Evolutionary conservation across 352 stramenopile genomes (phyloP), one percentile per base, ranked within the genome.

Genomic region (Pythium aquatile): DNA sequence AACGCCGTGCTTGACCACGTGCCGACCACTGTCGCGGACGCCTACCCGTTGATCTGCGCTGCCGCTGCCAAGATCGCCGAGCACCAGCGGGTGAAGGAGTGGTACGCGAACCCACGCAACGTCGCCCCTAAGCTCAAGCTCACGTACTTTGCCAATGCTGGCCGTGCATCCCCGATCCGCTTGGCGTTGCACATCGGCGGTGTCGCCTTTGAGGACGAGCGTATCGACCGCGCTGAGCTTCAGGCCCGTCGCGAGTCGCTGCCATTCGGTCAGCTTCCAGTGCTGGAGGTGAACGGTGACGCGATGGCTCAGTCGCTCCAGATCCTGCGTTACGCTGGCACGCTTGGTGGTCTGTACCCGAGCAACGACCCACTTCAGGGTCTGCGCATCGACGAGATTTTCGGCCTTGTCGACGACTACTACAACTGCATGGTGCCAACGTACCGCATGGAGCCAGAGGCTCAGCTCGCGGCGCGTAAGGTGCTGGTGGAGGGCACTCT

Each of bases 201-300:
- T 42, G 65, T 94, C 1, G 47, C 68, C 5, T 92, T 91, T 51
- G 70, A 85, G 28, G 82, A 93, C 63, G 71, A 81, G 20, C 77
- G 72, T 30, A 64, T 93, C 17, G 28, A 44, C 24, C 66, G 65
- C 44, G 54, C 42, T 5, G 65, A 85, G 53, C 70, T 76, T 17
- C 55, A 55, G 20, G 40, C 37, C 2, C 55, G 71, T 24, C 79
- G 77, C 26, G 35, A 58, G 17, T 53, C 26, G 51, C 58, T 81
- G 11, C 73, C 73, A 8, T 79, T 77, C 53, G 63, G 66, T 32
- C 73, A 83, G 44, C 20, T 83, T 37, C 75, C 75, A 1, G 65
- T 75, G 37, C 59, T 83, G 20, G 46, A 73, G 7, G 39, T 77
- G 5, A 67, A 77, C 48, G 69, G 66, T 10, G 60, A 70, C 2